Conservation (phyloP, 2,329 filamentous ascomycete species). For the Colletotrichum limetticola region DNA sequence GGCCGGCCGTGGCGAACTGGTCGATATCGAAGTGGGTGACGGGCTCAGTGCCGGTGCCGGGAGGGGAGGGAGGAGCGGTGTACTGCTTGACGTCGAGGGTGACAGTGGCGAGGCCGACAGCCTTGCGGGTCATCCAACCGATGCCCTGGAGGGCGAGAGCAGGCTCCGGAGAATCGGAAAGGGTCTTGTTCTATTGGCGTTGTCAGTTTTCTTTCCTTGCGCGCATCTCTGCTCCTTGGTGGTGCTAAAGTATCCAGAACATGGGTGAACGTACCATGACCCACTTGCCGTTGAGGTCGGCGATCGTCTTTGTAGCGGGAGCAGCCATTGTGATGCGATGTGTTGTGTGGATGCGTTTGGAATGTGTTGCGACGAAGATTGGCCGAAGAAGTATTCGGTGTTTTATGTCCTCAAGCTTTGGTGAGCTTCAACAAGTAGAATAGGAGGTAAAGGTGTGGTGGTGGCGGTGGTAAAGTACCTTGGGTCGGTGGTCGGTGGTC, state of each 20-base stretch:
- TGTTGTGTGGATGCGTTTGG: background rate
- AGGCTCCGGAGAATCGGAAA: conserved; percentile 76
- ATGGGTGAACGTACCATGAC: conserved; percentile 67
- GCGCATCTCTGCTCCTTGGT: background rate
- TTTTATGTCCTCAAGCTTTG: background rate
- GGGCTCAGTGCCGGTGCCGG: conserved; percentile 50
- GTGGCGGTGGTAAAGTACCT: background rate
- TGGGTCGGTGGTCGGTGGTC: background rate
- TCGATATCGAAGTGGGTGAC: conserved; percentile 75
- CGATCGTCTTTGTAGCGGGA: conserved; percentile 72
- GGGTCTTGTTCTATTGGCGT: conserved; percentile 73
- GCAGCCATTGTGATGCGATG: conserved; percentile 70
- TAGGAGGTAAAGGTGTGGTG: background rate
- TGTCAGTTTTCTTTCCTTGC: background rate
- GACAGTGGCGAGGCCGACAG: conserved; percentile 75
- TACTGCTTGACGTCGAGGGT: conserved; percentile 72
- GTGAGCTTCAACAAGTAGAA: background rate
- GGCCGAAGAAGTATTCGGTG: background rate
- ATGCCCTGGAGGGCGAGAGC: conserved; percentile 79
- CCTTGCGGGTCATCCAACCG: conserved; percentile 78
- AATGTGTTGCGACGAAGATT: background rate
- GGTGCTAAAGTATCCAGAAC: background rate
- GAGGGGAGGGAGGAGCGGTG: conserved; percentile 53
- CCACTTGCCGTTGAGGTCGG: conserved; percentile 77
- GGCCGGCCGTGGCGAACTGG: conserved; percentile 76